Evolutionary conservation across 108 stramenopile genomes (phyloP).

Genomic region (Mayamaea pseudoterrestris): DNA sequence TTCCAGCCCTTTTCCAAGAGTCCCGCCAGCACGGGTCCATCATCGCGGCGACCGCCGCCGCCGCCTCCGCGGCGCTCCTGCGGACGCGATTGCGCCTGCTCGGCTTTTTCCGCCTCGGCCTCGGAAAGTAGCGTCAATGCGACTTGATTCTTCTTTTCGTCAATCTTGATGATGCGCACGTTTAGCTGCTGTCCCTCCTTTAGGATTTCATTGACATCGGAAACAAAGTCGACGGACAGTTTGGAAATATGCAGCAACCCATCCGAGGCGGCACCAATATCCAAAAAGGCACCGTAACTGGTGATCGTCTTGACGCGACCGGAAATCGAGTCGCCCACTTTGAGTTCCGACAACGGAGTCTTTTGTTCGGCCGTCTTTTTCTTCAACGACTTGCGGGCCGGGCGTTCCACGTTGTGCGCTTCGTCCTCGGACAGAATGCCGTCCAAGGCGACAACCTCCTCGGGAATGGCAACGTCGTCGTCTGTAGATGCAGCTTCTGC

Average conservation of each 20-base stretch:
- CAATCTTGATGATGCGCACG: slow-evolving; percentile 78
- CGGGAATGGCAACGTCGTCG: slow-evolving; percentile 36
- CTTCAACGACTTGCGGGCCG: slow-evolving; percentile 53
- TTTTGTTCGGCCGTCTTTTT: slow-evolving; percentile 51
- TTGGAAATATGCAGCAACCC: slow-evolving; percentile 91
- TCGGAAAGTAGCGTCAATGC: slow-evolving; percentile 66
- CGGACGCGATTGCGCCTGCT: slow-evolving; percentile 27
- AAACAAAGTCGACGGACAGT: slow-evolving; percentile 75
- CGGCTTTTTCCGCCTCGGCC: slow-evolving; percentile 56
- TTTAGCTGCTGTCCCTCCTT: slow-evolving; percentile 73
- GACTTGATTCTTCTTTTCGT: slow-evolving; percentile 80
- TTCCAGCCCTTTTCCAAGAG: slow-evolving; percentile 74
- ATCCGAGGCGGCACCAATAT: slow-evolving; percentile 86
- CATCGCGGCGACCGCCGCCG: slow-evolving; percentile 30
- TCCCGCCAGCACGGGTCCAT: slow-evolving; percentile 37
- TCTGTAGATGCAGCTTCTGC: too few relatives aligned
- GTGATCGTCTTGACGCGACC: slow-evolving; percentile 81
- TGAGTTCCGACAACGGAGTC: slow-evolving; percentile 62
- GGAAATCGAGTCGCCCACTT: slow-evolving; percentile 65
- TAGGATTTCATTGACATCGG: slow-evolving; percentile 74
- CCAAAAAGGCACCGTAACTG: slow-evolving; percentile 88
- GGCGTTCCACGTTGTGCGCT: slow-evolving; percentile 78
- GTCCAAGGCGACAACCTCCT: slow-evolving; percentile 71
- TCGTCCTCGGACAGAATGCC: slow-evolving; percentile 60
- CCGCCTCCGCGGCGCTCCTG: slow-evolving; percentile 12